Evolutionary conservation across 495 filamentous ascomycete species (phyloP).

Genomic region (Podospora pseudoanserina): DNA sequence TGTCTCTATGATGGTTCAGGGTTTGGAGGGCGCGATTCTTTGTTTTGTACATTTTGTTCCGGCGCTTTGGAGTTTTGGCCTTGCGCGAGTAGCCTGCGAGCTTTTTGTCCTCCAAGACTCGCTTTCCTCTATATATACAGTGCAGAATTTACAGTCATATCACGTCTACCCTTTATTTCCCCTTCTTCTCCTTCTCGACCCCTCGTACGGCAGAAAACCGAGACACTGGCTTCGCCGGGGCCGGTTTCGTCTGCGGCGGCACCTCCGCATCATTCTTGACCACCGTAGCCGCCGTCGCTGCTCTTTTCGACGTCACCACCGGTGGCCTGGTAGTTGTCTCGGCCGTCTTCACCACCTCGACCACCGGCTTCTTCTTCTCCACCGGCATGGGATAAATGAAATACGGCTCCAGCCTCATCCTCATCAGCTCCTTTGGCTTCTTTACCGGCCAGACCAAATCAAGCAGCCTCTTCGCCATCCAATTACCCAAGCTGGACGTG

Average conservation of each 20-base stretch:
- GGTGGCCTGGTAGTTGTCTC: too few species aligned
- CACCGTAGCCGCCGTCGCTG: too few species aligned
- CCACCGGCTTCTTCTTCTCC: not conserved
- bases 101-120: not conserved
- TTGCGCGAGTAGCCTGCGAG: not conserved
- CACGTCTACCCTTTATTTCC: not conserved
- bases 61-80: not conserved
- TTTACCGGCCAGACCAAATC: not conserved
- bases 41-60: not conserved
- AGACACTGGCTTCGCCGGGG: not conserved
- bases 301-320: too few species aligned
- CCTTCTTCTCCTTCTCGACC: not conserved
- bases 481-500: constrained; percentile 35
- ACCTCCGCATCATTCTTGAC: not conserved
- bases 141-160: not conserved
- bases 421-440: not conserved
- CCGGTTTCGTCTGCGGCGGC: not conserved
- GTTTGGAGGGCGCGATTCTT: not conserved
- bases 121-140: not conserved
- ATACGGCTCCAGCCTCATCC: not conserved
- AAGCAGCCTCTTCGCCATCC: not conserved
- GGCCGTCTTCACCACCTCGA: too few species aligned
- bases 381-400: not conserved
- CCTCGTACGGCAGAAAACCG: not conserved
- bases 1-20: not conserved